phyloP scores from a whole-genome alignment of 2,329 filamentous ascomycete species.

The Aspergillus ruber region DNA sequence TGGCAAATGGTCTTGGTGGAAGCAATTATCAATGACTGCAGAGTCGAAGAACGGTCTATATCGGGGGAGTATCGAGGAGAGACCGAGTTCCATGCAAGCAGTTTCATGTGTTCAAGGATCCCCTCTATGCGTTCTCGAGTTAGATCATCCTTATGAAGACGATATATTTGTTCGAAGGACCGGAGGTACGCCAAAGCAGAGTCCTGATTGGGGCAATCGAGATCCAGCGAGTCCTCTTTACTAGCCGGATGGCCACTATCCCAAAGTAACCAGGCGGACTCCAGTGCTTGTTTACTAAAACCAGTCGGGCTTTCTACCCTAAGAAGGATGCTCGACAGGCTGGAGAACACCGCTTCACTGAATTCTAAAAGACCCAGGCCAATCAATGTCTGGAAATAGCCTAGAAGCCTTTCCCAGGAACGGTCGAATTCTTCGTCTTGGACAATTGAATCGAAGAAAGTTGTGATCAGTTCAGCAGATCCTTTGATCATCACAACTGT shows the following conservation, averaged over 20 bases:
- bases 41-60: slow-evolving; percentile 31
- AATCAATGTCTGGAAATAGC: slow-evolving; percentile 60
- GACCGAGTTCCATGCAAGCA: slow-evolving; percentile 66
- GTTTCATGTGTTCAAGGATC: slow-evolving; percentile 65
- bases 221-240: slow-evolving; percentile 35
- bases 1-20: slow-evolving; percentile 30
- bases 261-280: slow-evolving; percentile 65
- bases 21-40: slow-evolving; percentile 29
- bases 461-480: slow-evolving; percentile 65
- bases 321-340: slow-evolving; percentile 56
- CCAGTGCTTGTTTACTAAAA: slow-evolving; percentile 45
- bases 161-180: slow-evolving; percentile 69
- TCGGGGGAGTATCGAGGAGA: slow-evolving; percentile 34
- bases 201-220: slow-evolving; percentile 63
- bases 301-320: slow-evolving; percentile 39
- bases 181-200: slow-evolving; percentile 80
- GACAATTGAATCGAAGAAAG: slow-evolving; percentile 68
- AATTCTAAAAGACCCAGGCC: slow-evolving; percentile 61
- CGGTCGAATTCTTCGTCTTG: slow-evolving; percentile 60
- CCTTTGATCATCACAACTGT: slow-evolving; percentile 68
- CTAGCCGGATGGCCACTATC: slow-evolving; percentile 56
- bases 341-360: slow-evolving; percentile 64
- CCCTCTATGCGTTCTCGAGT: slow-evolving; percentile 55
- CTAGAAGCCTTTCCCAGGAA: slow-evolving; percentile 69
- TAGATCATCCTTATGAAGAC: slow-evolving; percentile 61